Evolutionary conservation across 2,329 filamentous ascomycete genomes (phyloP), one percentile per base, ranked within the genome.

Genomic region (Aaosphaeria pasadenensis): DNA sequence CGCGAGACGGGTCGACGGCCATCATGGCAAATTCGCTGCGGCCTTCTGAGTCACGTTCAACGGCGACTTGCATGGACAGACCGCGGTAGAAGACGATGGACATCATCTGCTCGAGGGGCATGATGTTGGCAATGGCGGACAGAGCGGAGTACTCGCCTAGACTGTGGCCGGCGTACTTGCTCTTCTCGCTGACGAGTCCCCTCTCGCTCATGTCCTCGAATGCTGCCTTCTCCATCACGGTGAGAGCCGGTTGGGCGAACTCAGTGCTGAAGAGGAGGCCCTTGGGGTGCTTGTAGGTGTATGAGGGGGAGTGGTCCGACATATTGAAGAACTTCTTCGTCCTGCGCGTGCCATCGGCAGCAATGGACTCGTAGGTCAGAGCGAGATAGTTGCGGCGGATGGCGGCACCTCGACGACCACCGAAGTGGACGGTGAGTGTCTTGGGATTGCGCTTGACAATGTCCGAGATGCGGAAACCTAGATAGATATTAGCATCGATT

Each of bases 371-470:
- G 29, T 48, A 49, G 13, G 35, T 48, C 55, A 59, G 60, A 36
- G 45, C 47, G 35, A 68, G 55, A 55, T 73, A 73, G 46, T 71
- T 71, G 30, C 64, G 43, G 11, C 70, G 57, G 9, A 73, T 61
- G 7, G 46, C 44, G 5, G 53, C 52, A 6, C 71, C 71, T 6
- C 59, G 58, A 3, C 45, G 47, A 28, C 72, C 72, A 30, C 70
- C 65, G 41, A 74, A 74, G 47, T 66, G 55, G 11, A 74, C 58
- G 1, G 60, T 71, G 4, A 73, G 52, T 24, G 55, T 47, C 32
- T 70, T 73, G 1, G 71, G 72, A 45, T 74, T 69, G 6, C 66
- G 55, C 6, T 57, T 49, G 3, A 75, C 71, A 39, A 75, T 71
- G 9, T 74, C 61, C 5, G 57, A 50, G 42, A 72, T 58, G 33